A percentile compares a stretch with the other conserved stretches of the same genome.
Evolutionary conservation across 768 basidiomycete species (phyloP).

Genomic region (Paxillus involutus): DNA sequence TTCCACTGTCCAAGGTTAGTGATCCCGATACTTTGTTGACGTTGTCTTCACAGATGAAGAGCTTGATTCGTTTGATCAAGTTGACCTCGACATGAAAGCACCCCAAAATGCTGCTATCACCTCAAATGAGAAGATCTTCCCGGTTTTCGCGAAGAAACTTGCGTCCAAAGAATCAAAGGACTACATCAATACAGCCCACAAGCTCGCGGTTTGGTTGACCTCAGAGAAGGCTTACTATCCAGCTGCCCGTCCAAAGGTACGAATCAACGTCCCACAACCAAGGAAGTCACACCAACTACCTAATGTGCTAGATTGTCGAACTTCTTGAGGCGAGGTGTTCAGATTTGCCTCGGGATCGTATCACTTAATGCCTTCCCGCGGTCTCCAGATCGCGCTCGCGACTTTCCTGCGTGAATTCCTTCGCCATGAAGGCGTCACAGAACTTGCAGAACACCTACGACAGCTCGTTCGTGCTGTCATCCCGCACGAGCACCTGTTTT

Average conservation of each 20-base stretch:
- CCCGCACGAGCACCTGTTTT: conserved; percentile 21
- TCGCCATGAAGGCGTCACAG: neutral
- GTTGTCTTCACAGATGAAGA: neutral
- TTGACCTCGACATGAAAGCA: conserved; percentile 7
- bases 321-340: conserved; percentile 44
- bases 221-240: conserved; percentile 54
- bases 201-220: conserved; percentile 44
- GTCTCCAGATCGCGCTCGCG: conserved; percentile 19
- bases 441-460: conserved; percentile 12
- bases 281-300: conserved; percentile 5
- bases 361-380: conserved; percentile 18
- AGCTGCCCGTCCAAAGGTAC: conserved; percentile 48
- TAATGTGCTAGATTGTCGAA: conserved; percentile 44
- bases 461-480: conserved; percentile 18
- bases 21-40: too few relatives aligned
- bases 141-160: conserved; percentile 33
- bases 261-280: conserved; percentile 3
- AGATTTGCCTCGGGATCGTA: neutral
- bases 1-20: too few relatives aligned
- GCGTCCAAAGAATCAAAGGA: conserved; percentile 25
- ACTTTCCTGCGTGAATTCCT: conserved; percentile 13
- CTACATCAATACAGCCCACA: conserved; percentile 27
- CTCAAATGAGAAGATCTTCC: conserved; percentile 39
- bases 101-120: conserved; percentile 19
- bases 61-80: neutral